Evolutionary conservation across 805 yeast species (phyloP).

Genomic region (Saccharomycopsis microspora): DNA sequence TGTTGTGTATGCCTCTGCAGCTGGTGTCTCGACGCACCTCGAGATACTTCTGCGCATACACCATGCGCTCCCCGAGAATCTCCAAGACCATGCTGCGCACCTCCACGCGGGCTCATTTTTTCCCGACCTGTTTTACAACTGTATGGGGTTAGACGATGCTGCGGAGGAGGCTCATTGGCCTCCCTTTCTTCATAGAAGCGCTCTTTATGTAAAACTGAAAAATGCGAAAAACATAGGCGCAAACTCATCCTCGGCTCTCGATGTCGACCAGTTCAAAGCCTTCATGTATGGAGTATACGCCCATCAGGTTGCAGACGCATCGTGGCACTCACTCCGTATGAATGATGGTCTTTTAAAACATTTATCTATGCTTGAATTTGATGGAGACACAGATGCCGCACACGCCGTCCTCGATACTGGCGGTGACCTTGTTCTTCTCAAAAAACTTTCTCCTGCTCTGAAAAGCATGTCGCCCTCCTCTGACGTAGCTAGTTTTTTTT

Average conservation of each 20-base stretch:
- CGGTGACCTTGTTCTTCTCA: constrained; percentile 46
- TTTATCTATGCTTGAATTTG: constrained; percentile 42
- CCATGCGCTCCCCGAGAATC: constrained; percentile 24
- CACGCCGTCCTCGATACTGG: constrained; percentile 50
- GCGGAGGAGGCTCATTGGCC: constrained; percentile 70
- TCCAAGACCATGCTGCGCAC: constrained; percentile 22
- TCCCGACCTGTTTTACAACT: constrained; percentile 59
- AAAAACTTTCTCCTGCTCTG: constrained; percentile 21
- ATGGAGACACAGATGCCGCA: constrained; percentile 34
- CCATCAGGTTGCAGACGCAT: constrained; percentile 53
- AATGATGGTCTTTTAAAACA: constrained; percentile 40
- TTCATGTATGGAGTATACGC: constrained; percentile 47
- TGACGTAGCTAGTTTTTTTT: constrained; percentile 19
- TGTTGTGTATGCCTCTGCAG: too few species aligned
- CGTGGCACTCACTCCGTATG: constrained; percentile 55
- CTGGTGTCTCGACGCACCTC: constrained; percentile 23
- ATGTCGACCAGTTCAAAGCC: constrained; percentile 29
- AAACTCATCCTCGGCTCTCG: not conserved
- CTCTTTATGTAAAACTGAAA: constrained; percentile 20
- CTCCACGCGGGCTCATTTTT: constrained; percentile 53
- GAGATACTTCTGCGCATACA: constrained; percentile 25
- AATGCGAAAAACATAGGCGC: constrained; percentile 15
- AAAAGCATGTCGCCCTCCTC: constrained; percentile 2
- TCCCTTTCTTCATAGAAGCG: constrained; percentile 40
- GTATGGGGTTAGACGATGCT: constrained; percentile 36